phyloP scores from a whole-genome alignment of 2,329 filamentous ascomycete species.

The Hypoxylon sp. region DNA sequence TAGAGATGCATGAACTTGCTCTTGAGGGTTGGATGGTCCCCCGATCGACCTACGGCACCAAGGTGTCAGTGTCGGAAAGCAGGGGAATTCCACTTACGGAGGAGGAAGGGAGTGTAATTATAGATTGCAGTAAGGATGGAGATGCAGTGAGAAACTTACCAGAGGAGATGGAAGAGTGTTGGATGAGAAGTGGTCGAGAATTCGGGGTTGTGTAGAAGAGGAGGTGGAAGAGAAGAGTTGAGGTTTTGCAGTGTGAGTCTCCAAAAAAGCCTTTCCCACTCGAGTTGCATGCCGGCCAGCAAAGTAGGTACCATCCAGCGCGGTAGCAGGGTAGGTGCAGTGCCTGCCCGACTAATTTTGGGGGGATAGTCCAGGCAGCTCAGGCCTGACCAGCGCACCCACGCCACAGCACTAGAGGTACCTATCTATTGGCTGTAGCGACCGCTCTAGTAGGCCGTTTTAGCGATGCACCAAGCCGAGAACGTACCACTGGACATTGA shows the following conservation, averaged over 20 bases:
- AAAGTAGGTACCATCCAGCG: slow-evolving; percentile 24
- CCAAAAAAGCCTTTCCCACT: slow-evolving; percentile 52
- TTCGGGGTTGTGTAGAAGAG: slow-evolving; percentile 52
- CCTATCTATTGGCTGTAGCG: slow-evolving; percentile 17
- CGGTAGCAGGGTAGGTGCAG: slow-evolving; percentile 20
- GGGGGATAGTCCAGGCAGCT: slow-evolving; percentile 17
- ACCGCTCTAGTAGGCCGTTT: slow-evolving; percentile 38
- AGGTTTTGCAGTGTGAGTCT: slow-evolving; percentile 55
- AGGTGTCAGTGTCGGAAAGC: slow-evolving; percentile 40
- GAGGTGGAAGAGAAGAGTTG: slow-evolving; percentile 54
- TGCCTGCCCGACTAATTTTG: slow-evolving; percentile 31
- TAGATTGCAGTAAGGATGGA: slow-evolving; percentile 30
- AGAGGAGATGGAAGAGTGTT: slow-evolving; percentile 47
- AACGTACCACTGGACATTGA: slow-evolving; percentile 36
- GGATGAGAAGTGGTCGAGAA: slow-evolving; percentile 47
- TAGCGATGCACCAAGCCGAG: slow-evolving; percentile 44
- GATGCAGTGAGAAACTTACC: slow-evolving; percentile 48
- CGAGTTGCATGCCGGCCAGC: slow-evolving; percentile 47
- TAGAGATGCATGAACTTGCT: slow-evolving; percentile 54
- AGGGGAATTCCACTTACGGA: slow-evolving; percentile 23
- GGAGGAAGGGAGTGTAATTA: slow-evolving; percentile 23
- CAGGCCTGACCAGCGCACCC: slow-evolving; percentile 34
- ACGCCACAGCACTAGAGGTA: slow-evolving; percentile 33
- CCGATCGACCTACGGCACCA: slow-evolving; percentile 49
- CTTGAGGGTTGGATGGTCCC: slow-evolving; percentile 48